Evolutionary conservation across 2,329 filamentous ascomycete species (phyloP).

Genomic region (Exophiala aquamarina): DNA sequence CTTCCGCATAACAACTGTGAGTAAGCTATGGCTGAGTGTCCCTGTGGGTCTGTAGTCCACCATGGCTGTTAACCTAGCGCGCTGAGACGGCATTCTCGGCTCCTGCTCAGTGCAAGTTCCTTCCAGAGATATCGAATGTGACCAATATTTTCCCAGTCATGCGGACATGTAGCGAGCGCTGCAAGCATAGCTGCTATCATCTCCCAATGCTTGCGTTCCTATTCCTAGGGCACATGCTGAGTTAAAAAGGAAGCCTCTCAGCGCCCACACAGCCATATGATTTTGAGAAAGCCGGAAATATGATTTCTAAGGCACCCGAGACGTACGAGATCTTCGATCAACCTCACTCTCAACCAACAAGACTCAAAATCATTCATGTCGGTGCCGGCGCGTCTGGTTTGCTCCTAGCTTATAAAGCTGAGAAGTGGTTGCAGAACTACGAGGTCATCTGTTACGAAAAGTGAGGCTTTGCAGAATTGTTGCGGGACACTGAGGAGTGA

Average conservation of each 20-base stretch:
- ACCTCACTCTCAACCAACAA: background rate
- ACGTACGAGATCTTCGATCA: constrained; percentile 5
- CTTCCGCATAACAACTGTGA: too few species aligned
- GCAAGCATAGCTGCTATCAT: background rate
- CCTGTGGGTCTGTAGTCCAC: too few species aligned
- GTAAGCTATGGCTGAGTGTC: too few species aligned
- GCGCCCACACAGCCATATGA: background rate
- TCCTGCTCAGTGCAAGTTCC: too few species aligned
- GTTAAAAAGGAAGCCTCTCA: background rate
- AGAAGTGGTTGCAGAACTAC: constrained; percentile 14
- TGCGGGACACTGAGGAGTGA: background rate
- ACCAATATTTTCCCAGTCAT: background rate
- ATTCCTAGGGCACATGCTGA: background rate
- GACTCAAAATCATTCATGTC: constrained; percentile 17
- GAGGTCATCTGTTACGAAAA: constrained; percentile 24
- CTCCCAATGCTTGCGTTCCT: too few species aligned
- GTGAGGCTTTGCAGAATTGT: constrained; percentile 1
- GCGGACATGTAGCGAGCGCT: background rate
- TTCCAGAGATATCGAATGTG: background rate
- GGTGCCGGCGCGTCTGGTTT: constrained; percentile 17
- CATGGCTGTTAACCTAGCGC: too few species aligned
- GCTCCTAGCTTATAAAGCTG: constrained; percentile 12
- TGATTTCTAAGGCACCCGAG: constrained; percentile 3
- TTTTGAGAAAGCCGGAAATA: constrained; percentile 1
- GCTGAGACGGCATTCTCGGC: too few species aligned